These are phyloP conservation scores for Starmerella apicola DNA, from an alignment of 805 yeast genomes.

Conservation along the genomic window DNA sequence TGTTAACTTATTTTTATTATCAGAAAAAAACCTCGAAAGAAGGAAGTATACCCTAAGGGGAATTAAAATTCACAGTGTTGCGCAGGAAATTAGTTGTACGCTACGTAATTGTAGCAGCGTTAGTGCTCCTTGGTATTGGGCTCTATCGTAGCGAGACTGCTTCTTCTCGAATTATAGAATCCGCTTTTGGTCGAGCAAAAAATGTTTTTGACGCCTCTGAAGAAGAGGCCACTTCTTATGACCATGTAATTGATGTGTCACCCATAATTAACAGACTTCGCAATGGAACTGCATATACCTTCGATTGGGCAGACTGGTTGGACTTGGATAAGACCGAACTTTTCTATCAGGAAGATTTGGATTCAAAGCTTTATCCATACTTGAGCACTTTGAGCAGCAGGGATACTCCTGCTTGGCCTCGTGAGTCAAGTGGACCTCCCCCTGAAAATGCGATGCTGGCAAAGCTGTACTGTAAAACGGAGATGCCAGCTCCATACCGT, in stretches of 20 bases:
- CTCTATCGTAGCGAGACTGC: background rate
- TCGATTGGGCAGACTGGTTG: conserved; percentile 25
- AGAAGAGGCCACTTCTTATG: conserved; percentile 3
- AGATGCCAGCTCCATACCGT: conserved; percentile 15
- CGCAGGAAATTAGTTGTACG: background rate
- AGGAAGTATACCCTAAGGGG: too few species aligned
- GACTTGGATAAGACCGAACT: conserved; percentile 18
- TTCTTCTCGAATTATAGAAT: too few species aligned
- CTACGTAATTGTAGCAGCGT: background rate
- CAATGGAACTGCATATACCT: conserved; percentile 8
- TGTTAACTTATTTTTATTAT: too few species aligned
- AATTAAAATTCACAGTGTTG: too few species aligned
- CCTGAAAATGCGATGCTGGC: conserved; percentile 19
- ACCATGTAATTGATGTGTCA: conserved; percentile 5
- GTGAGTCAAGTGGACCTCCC: conserved; percentile 4
- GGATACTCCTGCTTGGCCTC: conserved; percentile 9
- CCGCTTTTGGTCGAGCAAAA: too few species aligned
- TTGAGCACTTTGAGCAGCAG: background rate
- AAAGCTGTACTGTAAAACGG: conserved; percentile 13
- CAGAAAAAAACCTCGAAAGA: too few species aligned
- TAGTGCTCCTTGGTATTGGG: background rate
- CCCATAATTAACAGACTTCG: conserved; percentile 6
- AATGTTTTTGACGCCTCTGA: too few species aligned
- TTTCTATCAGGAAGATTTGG: conserved; percentile 10
- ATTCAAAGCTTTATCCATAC: conserved; percentile 13